phyloP scores from a whole-genome alignment of 2,329 filamentous ascomycete species.

The Trichoderma polysporum region DNA sequence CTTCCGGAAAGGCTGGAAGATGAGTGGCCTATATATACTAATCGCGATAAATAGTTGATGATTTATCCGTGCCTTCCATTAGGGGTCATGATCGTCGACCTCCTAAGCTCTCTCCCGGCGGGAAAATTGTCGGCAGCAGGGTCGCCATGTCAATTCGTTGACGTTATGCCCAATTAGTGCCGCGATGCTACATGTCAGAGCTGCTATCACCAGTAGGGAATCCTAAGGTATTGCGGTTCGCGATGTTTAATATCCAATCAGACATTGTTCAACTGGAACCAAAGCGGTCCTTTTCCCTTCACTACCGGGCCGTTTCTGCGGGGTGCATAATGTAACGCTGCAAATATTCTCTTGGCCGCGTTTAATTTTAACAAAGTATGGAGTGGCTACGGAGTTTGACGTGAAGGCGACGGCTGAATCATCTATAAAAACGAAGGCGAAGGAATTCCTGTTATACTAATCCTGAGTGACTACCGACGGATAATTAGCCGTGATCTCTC shows the following conservation, averaged over 20 bases:
- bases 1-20: not conserved
- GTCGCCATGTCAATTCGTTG: not conserved
- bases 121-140: not conserved
- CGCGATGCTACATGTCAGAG: not conserved
- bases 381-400: not conserved
- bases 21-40: not conserved
- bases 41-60: not conserved
- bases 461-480: not conserved
- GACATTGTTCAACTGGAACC: not conserved
- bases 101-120: not conserved
- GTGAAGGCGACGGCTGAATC: slow-evolving; percentile 4
- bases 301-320: not conserved
- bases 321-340: not conserved
- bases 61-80: not conserved
- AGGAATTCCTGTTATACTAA: not conserved
- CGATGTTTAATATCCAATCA: not conserved
- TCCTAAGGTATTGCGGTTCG: not conserved
- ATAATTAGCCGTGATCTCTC: not conserved
- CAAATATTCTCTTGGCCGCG: not conserved
- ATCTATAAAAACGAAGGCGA: not conserved
- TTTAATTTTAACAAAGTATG: not conserved
- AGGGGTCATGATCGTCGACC: not conserved
- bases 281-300: not conserved
- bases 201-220: not conserved
- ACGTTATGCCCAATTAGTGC: not conserved